phyloP scores from a whole-genome alignment of 306 rosid genomes.

The Acmispon strigosus region DNA sequence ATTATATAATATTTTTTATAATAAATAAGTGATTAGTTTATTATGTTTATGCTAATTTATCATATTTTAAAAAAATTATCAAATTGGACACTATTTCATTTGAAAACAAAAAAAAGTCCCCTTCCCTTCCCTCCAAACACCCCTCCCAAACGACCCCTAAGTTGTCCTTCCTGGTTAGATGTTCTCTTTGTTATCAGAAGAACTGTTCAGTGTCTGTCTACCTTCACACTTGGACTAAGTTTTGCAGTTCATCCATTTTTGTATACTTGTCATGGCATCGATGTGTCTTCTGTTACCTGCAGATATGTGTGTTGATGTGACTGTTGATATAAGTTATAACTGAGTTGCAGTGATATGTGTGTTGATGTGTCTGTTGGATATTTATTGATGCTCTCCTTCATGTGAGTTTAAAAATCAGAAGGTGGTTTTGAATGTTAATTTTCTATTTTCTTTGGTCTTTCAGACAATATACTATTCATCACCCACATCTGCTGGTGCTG shows the following conservation, averaged over 20 bases:
- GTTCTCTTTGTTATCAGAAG: background rate
- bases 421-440: background rate
- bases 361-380: background rate
- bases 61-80: too few species aligned
- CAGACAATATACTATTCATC: conserved; percentile 91
- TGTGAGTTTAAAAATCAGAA: background rate
- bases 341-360: conserved; percentile 9
- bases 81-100: too few species aligned
- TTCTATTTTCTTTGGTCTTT: conserved; percentile 24
- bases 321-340: background rate
- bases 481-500: conserved; percentile 92
- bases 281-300: background rate
- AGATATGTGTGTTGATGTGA: background rate
- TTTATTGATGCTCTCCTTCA: background rate
- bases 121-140: too few species aligned
- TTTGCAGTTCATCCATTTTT: background rate
- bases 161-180: background rate
- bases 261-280: background rate
- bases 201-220: background rate
- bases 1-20: too few species aligned
- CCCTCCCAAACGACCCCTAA: background rate
- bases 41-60: too few species aligned
- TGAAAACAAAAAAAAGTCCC: too few species aligned
- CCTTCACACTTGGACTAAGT: background rate
- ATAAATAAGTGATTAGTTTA: too few species aligned